phyloP scores from a whole-genome alignment of 2,329 filamentous ascomycete species.

The Xylariaceae sp. region DNA sequence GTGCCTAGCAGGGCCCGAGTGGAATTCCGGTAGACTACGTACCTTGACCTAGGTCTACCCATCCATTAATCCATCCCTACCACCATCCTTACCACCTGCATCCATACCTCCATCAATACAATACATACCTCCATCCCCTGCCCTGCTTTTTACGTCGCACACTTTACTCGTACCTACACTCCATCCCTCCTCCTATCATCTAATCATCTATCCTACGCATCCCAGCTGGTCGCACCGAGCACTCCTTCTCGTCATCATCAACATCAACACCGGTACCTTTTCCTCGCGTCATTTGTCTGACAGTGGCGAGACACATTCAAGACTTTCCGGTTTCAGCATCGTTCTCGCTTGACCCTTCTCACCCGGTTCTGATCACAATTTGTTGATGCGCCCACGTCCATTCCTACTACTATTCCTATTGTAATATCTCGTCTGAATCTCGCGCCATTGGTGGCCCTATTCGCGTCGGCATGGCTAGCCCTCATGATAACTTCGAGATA shows the following conservation, averaged over 20 bases:
- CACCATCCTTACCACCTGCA: no score
- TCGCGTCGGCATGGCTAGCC: conserved; percentile 21
- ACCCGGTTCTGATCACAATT: neutral
- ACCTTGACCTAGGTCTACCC: no score
- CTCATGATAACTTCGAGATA: conserved; percentile 25
- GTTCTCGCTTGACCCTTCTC: neutral
- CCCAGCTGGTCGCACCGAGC: neutral
- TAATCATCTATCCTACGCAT: neutral
- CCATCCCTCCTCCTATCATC: neutral
- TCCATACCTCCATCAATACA: no score
- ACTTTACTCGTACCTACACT: no score
- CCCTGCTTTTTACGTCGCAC: no score
- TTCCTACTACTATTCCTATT: neutral
- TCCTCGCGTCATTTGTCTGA: neutral
- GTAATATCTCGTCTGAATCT: neutral
- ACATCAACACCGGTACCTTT: neutral
- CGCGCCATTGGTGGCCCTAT: neutral
- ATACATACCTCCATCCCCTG: no score
- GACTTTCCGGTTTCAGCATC: neutral
- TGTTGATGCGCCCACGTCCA: neutral
- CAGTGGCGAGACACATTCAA: neutral
- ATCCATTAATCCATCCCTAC: no score
- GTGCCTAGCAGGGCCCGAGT: no score
- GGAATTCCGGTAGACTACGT: no score
- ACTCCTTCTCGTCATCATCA: neutral